Evolutionary conservation across 192 early-diverging fungal species (phyloP).

Genomic region (Backusella circina): DNA sequence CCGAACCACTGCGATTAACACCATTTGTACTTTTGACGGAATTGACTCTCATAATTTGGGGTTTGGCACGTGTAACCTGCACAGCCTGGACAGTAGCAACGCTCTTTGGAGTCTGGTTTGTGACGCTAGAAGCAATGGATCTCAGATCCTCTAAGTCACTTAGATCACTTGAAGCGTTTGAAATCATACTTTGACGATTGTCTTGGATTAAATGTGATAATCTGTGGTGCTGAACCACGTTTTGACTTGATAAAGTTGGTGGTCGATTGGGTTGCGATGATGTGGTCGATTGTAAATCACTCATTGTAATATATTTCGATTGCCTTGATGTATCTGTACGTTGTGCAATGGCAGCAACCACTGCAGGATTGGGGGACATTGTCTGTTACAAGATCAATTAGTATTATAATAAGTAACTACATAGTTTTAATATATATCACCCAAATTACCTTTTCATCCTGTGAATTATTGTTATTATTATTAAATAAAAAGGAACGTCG

Average conservation of each 20-base stretch:
- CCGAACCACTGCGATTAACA: slow-evolving; percentile 19
- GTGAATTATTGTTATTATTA: not conserved
- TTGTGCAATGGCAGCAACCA: not conserved
- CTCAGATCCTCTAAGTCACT: not conserved
- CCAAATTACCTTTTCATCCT: not conserved
- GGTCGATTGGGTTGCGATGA: not conserved
- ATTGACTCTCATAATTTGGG: slow-evolving; percentile 33
- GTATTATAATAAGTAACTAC: too few species aligned
- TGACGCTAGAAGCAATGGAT: not conserved
- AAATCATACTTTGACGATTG: not conserved
- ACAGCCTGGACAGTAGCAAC: slow-evolving; percentile 20
- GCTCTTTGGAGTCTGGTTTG: not conserved
- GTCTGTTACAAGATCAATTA: not conserved
- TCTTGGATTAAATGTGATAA: not conserved
- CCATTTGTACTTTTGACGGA: slow-evolving; percentile 16
- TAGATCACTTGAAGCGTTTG: not conserved
- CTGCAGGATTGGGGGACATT: not conserved
- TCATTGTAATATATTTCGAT: not conserved
- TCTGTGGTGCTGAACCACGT: not conserved
- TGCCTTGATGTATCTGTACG: not conserved
- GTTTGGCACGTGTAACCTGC: slow-evolving; percentile 33
- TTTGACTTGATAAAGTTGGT: not conserved
- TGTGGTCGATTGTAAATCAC: not conserved
- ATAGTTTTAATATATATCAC: too few species aligned
- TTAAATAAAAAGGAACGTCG: not conserved